phyloP scores from a whole-genome alignment of 805 yeast species.

The Saccharomycopsis javanensis region DNA sequence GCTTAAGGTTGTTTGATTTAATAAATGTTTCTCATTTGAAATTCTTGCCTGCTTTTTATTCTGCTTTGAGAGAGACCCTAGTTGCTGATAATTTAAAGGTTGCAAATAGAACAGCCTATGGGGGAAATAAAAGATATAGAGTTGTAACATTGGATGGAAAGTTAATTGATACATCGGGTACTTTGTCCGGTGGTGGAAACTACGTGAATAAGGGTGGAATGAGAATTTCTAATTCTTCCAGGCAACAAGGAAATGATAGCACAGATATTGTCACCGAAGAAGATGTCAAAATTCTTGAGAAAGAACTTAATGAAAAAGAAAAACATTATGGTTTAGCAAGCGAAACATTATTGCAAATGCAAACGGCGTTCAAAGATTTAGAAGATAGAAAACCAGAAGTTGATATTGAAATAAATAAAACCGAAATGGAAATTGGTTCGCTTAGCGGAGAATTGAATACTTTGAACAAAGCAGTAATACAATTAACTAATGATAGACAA shows the following conservation, averaged over 20 bases:
- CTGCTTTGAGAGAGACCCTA: conserved; percentile 76
- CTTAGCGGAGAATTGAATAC: conserved; percentile 43
- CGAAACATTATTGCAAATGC: conserved; percentile 49
- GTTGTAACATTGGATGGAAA: conserved; percentile 93
- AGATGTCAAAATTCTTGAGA: conserved; percentile 45
- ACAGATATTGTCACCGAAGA: conserved; percentile 33
- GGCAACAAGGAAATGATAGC: conserved; percentile 25
- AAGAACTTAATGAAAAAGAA: conserved; percentile 46
- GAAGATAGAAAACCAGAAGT: conserved; percentile 63
- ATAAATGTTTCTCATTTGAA: conserved; percentile 55
- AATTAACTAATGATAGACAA: conserved; percentile 22
- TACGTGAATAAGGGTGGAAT: conserved; percentile 64
- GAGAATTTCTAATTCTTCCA: conserved; percentile 31
- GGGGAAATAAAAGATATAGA: conserved; percentile 59
- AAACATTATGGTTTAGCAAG: conserved; percentile 39
- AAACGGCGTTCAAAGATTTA: conserved; percentile 43
- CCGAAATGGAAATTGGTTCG: conserved; percentile 55
- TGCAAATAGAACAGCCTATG: conserved; percentile 85
- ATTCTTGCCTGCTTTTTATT: conserved; percentile 82
- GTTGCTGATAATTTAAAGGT: conserved; percentile 71
- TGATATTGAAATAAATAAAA: conserved; percentile 49
- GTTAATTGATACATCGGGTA: conserved; percentile 85
- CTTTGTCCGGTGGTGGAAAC: conserved; percentile 94
- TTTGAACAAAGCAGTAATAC: conserved; percentile 35
- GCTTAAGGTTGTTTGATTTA: conserved; percentile 78